Percentiles rank a stretch among this genome's conserved stretches.
Conservation (phyloP, 371 early-diverging fungal species). For the Actinomucor elegans region DNA sequence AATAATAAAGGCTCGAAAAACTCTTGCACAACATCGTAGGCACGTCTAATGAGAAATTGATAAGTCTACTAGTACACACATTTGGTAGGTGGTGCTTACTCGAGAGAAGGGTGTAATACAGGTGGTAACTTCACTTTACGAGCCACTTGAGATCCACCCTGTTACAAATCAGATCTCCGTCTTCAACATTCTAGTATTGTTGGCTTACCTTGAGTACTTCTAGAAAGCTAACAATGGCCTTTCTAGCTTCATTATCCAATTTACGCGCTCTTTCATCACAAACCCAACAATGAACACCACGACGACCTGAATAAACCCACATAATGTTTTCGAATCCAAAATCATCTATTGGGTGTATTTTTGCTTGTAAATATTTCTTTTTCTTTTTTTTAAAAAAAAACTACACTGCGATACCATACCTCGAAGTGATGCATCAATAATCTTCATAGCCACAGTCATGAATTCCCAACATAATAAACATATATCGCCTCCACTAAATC, state of each 20-base stretch:
- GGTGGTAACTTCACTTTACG: conserved; percentile 69
- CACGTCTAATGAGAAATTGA: conserved; percentile 44
- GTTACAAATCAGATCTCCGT: no score
- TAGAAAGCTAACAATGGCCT: conserved; percentile 85
- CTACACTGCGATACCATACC: no score
- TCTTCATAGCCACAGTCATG: conserved; percentile 90
- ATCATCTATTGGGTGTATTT: conserved; percentile 81
- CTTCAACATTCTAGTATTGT: no score
- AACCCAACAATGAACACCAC: conserved; percentile 99
- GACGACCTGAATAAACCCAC: conserved; percentile 98
- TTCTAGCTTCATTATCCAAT: conserved; percentile 76
- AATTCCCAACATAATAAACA: conserved; percentile 94
- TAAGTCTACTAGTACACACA: no score
- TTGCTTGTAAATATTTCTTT: neutral
- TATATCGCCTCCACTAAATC: conserved; percentile 73
- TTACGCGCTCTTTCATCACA: conserved; percentile 87
- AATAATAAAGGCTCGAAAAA: conserved; percentile 73
- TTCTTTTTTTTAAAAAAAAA: no score
- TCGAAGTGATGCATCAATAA: conserved; percentile 73
- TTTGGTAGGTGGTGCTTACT: conserved; percentile 35
- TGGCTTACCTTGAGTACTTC: conserved; percentile 84
- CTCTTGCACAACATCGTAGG: conserved; percentile 57
- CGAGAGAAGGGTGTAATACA: conserved; percentile 64
- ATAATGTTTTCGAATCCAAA: conserved; percentile 95
- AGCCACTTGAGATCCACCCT: conserved; percentile 73